Evolutionary conservation across 2,329 filamentous ascomycete species (phyloP), one percentile per base, ranked within the genome.

Genomic region (Penicillium sp.): DNA sequence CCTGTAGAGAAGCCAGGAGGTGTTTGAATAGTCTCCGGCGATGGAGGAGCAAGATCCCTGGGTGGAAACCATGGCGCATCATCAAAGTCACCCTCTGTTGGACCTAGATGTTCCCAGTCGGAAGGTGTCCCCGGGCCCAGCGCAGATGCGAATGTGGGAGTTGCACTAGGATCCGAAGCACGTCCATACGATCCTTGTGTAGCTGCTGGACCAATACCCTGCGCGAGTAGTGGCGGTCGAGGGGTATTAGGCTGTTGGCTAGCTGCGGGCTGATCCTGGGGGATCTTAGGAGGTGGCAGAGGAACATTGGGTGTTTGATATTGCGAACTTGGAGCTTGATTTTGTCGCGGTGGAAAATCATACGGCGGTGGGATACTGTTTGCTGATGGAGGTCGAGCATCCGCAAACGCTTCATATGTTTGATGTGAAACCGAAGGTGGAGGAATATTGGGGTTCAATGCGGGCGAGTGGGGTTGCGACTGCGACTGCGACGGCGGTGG

Each of bases 61-160:
- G 60, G 56, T 22, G 60, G 62, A 31, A 68, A 69, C 45, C 59
- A 61, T 18, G 61, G 54, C 11, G 60, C 54, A 57, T 77, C 75
- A 51, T 78, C 74, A 41, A 77, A 61, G 22, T 73, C 67, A 25
- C 69, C 73, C 7, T 67, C 66, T 7, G 64, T 63, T n/a, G 68
- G 64, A 5, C 66, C 65, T 53, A 77, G 70, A 60, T 78, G 73
- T 56, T 80, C 77, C 78, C 77, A 80, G 55, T 79, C 78, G 4
- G 78, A 80, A 4, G 77, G 78, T 1, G 72, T 70, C 4, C 76
- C 75, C 42, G 62, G 61, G 1, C 76, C 76, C 31, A 79, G 59
- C 12, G 73, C 74, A 41, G 76, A 75, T 26, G 73, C 49, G 46
- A 64, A 57, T n/a, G 65, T 55, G 14, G 61, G 51, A 18, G 62